Evolutionary conservation across 192 early-diverging fungal species (phyloP), one percentile per base, ranked within the genome.

Genomic region (Gonapodya prolifera): DNA sequence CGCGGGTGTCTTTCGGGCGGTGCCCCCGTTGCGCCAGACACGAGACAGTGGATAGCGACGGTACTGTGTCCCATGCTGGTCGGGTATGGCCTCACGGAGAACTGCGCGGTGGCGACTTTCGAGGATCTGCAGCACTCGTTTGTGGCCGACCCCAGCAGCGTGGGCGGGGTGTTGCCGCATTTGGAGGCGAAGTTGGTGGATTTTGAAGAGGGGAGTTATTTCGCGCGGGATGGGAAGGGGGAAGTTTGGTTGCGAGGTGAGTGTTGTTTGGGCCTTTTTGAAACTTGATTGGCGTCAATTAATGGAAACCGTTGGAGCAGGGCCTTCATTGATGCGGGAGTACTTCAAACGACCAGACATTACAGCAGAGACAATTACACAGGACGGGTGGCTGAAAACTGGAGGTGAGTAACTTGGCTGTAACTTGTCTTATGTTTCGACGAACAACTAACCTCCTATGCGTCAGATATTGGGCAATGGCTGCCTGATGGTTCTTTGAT

Each of bases 1-100:
- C 87, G 90, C 80, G 87, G 90, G 76, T 92, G 91, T 0, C 81
- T 95, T 34, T 90, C 91, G 1, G 95, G 95, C 82, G 95, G 96
- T 78, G 96, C 96, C 29, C 93, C 92, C 61, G 86, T 98, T 79
- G 93, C 92, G 34, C n/a, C 80, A 35, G 92, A 93, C 69, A 96
- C 94, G 34, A 94, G 96, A 79, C 84, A 89, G 75, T 95, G 96
- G 76, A 84, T 98, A 70, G 85, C 89, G 0, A 88, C 91, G 29
- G 80, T 87, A 1, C 78, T 96, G 69, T 94, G 92, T 81, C 89
- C 92, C 28, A 86, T 95, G 77, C 80, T 96, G 34, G 90, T 92
- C 75, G 96, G 95, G 1, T 96, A 94, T 84, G 95, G 93, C 36
- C 87, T 93, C 83, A 92, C 93, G 75, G 93, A 96, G 84, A 91